Percentiles rank a stretch among this genome's conserved stretches.
Conservation (phyloP, 768 basidiomycete genomes). For the Trametes gibbosa region DNA sequence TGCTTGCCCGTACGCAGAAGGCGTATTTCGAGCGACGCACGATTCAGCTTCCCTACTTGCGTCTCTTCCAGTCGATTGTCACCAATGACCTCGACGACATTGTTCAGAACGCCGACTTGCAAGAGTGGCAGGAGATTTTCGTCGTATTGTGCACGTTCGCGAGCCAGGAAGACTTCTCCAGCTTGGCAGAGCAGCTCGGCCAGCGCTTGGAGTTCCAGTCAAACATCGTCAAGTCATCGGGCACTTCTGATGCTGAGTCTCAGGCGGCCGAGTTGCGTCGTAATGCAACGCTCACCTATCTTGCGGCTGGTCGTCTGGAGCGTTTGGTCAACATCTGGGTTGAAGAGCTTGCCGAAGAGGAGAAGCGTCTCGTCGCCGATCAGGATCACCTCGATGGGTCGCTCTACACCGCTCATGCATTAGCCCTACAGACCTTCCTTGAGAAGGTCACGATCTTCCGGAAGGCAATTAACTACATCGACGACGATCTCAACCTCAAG, state of each 20-base stretch:
- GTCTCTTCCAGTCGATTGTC: slow-evolving; percentile 92
- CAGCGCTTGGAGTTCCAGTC: slow-evolving; percentile 86
- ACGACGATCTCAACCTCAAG: slow-evolving; percentile 56
- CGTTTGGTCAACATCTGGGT: slow-evolving; percentile 88
- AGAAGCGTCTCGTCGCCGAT: slow-evolving; percentile 47
- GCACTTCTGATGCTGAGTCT: slow-evolving; percentile 39
- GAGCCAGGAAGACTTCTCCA: slow-evolving; percentile 74
- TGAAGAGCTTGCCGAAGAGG: slow-evolving; percentile 87
- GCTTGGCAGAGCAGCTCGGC: slow-evolving; percentile 90
- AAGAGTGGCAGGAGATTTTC: slow-evolving; percentile 96
- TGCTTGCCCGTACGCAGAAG: slow-evolving; percentile 85
- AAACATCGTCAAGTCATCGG: slow-evolving; percentile 52
- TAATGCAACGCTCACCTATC: slow-evolving; percentile 89
- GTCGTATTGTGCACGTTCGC: slow-evolving; percentile 97
- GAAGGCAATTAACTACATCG: slow-evolving; percentile 75
- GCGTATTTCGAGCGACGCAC: slow-evolving; percentile 89
- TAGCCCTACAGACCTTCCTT: slow-evolving; percentile 88
- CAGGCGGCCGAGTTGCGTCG: slow-evolving; percentile 61
- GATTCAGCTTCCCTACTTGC: slow-evolving; percentile 76
- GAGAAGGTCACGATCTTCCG: slow-evolving; percentile 97
- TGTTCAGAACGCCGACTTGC: slow-evolving; percentile 92
- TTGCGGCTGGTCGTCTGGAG: slow-evolving; percentile 88
- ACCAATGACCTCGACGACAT: slow-evolving; percentile 90
- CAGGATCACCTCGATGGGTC: slow-evolving; percentile 45
- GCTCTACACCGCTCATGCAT: slow-evolving; percentile 75